Conservation (phyloP, 306 rosid species). For the Inga oerstediana region DNA sequence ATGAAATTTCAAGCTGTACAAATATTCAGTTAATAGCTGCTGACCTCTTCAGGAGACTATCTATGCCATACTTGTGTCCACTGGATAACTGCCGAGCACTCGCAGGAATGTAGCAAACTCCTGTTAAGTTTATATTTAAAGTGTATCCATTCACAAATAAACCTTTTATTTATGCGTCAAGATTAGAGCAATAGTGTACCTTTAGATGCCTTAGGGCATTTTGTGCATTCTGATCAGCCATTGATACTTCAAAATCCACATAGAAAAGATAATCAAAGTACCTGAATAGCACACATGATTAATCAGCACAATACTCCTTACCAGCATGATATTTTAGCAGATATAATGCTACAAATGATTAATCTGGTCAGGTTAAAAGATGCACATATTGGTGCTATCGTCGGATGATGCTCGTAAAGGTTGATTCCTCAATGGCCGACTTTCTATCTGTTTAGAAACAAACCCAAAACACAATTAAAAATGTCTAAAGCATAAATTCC, state of each 20-base stretch:
- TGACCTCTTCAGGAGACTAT: constrained; percentile 36
- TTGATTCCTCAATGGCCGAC: constrained; percentile 88
- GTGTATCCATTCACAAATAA: constrained; percentile 12
- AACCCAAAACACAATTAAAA: constrained; percentile 35
- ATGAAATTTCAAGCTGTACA: background rate
- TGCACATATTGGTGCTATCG: constrained; percentile 38
- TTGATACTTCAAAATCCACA: constrained; percentile 95
- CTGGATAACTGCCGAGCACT: constrained; percentile 97
- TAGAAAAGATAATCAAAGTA: constrained; percentile 91
- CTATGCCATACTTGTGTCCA: constrained; percentile 66
- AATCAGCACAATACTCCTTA: constrained; percentile 33
- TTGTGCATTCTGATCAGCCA: constrained; percentile 93
- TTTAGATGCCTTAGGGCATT: constrained; percentile 83
- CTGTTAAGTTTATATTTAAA: constrained; percentile 50
- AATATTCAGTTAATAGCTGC: constrained; percentile 26
- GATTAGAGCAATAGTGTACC: constrained; percentile 45
- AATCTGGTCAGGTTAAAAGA: constrained; percentile 16
- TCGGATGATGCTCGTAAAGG: constrained; percentile 70
- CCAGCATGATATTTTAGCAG: constrained; percentile 12
- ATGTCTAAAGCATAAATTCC: constrained; percentile 27
- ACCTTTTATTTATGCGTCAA: constrained; percentile 21
- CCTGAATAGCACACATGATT: constrained; percentile 46
- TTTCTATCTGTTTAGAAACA: constrained; percentile 73
- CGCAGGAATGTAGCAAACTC: constrained; percentile 94
- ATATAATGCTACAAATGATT: constrained; percentile 18